Conservation (phyloP, 1,139 yeast genomes). For the Dujonia santamariae region DNA sequence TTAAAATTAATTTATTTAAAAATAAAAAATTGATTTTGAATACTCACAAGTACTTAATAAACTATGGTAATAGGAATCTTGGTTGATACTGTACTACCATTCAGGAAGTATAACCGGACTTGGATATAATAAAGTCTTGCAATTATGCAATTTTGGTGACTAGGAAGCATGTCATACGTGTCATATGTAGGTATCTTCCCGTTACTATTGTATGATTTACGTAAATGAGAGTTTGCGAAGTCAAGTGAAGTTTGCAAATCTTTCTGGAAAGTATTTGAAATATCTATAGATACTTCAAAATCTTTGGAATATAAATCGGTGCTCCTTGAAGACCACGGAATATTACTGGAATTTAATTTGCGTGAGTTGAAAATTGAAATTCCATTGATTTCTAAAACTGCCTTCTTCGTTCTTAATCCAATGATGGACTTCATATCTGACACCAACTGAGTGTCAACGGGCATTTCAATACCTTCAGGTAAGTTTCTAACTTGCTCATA, state of each 20-base stretch:
- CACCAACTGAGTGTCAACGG: slow-evolving; percentile 26
- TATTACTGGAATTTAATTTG: not conserved
- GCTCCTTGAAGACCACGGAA: slow-evolving; percentile 4
- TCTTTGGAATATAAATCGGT: slow-evolving; percentile 1
- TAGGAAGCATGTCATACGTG: slow-evolving; percentile 6
- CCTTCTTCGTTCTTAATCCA: slow-evolving; percentile 3
- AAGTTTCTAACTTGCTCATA: slow-evolving; percentile 17
- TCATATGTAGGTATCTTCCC: slow-evolving; percentile 5
- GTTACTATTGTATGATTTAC: not conserved
- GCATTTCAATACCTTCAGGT: slow-evolving; percentile 22
- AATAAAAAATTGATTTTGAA: no score
- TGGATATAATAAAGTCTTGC: slow-evolving; percentile 5
- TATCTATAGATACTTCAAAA: slow-evolving; percentile 1
- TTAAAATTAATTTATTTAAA: no score
- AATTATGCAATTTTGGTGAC: slow-evolving; percentile 4
- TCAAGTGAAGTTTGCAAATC: not conserved
- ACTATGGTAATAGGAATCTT: slow-evolving; percentile 5
- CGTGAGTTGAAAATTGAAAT: not conserved
- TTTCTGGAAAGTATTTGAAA: not conserved
- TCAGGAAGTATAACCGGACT: slow-evolving; percentile 3
- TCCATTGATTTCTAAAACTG: slow-evolving; percentile 3
- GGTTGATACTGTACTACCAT: slow-evolving; percentile 1
- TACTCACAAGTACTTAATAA: not conserved
- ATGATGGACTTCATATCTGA: slow-evolving; percentile 22
- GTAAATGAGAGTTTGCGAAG: not conserved